Evolutionary conservation across 345 rosid species (phyloP), one percentile per base, ranked within the genome.

Genomic region (Aquilaria yunnanensis): DNA sequence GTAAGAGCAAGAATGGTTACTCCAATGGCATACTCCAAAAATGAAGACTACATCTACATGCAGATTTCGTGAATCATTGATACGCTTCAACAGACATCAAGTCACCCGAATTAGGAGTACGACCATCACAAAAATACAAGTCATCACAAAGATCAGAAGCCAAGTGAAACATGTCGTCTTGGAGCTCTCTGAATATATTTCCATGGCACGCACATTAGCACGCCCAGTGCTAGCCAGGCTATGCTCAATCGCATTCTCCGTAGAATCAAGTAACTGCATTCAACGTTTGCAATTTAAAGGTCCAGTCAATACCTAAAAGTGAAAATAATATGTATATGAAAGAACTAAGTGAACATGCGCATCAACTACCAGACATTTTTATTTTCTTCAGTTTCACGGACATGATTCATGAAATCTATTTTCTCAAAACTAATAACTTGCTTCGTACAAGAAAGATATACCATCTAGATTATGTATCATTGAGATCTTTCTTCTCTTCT

Each of bases 131-230:
- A 92, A 92, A 45, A 89, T 67, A 67, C 84, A 83, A 0, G 75
- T 82, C 96, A 89, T 92, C 52, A 54, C 74, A 4, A 92, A 81
- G 60, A 92, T 77, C 59, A 85, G 55, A 14, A 92, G 85, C 96
- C 96, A 89, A 4, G 86, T 85, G 82, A 92, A 84, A 70, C 96
- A 92, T 5, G 89, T 67, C 12, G 98, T 92, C 79, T 89, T 89
- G 1, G 93, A 92, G 57, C 76, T 74, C 64, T 81, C 73, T 11
- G 96, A 84, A 69, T 78, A 80, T 63, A 89, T 78, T 70, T 77
- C 71, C 49, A 72, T 59, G 9, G 97, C 90, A 29, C 94, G 83
- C 7, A 75, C 78, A 60, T 83, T 87, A 60, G 81, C 91, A 58
- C 77, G 96, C 31, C 86, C 87, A 1, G 98, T 89, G 74, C 88